A percentile compares a stretch with the other conserved stretches of the same genome.
Evolutionary conservation across 78 protist species (phyloP).

Genomic region (Pigoraptor vietnamica): DNA sequence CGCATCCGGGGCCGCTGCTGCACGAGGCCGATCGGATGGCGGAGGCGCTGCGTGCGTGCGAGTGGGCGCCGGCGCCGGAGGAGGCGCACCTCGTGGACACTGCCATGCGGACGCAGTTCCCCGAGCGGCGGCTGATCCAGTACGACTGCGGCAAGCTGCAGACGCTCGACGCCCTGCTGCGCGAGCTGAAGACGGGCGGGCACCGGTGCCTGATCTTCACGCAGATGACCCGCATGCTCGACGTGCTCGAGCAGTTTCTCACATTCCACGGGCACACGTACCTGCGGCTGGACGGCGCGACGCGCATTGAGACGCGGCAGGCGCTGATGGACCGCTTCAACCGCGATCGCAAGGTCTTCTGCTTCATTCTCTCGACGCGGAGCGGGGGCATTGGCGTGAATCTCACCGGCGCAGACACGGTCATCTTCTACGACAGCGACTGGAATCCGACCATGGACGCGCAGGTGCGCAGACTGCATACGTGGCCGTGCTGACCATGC

Average conservation of each 20-base stretch:
- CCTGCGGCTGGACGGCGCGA: constrained; percentile 93
- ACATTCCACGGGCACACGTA: constrained; percentile 68
- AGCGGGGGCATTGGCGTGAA: constrained; percentile 95
- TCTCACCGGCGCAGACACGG: constrained; percentile 96
- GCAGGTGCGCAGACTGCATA: constrained; percentile 12
- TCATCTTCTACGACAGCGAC: constrained; percentile 92
- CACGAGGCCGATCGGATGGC: not conserved
- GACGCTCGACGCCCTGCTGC: constrained; percentile 54
- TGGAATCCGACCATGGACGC: constrained; percentile 96
- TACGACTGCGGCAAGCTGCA: constrained; percentile 95
- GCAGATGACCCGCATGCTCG: constrained; percentile 89
- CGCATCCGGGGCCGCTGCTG: not conserved
- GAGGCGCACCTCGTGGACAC: not conserved
- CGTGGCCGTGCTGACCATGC: not conserved
- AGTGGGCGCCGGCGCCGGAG: not conserved
- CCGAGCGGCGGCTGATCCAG: constrained; percentile 84
- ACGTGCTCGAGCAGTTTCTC: constrained; percentile 86
- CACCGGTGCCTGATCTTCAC: constrained; percentile 80
- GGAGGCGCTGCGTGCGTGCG: not conserved
- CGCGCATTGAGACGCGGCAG: constrained; percentile 78
- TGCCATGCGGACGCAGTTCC: constrained; percentile 42
- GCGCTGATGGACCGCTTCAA: constrained; percentile 81
- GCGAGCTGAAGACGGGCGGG: constrained; percentile 49
- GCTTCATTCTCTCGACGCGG: constrained; percentile 88
- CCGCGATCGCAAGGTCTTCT: constrained; percentile 52